phyloP scores from a whole-genome alignment of 2,329 filamentous ascomycete species.

The Neofusicoccum kwambonambiense region DNA sequence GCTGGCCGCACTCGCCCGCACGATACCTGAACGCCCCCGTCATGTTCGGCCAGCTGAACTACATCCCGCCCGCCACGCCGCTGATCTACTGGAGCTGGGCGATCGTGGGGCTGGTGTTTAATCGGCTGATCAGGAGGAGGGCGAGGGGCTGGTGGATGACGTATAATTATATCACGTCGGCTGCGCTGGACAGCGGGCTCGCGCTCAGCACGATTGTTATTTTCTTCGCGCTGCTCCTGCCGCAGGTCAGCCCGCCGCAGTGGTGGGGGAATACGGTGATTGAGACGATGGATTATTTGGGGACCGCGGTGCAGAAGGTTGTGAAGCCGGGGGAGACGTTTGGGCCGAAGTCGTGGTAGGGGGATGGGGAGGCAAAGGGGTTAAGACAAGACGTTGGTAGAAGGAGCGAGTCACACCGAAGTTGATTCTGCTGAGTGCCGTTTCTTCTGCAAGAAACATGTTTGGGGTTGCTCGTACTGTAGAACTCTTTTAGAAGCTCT shows the following conservation, averaged over 20 bases:
- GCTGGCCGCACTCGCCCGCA: slow-evolving; percentile 52
- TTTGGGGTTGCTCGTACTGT: too few species aligned
- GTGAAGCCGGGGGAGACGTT: slow-evolving; percentile 24
- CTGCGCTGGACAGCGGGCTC: slow-evolving; percentile 28
- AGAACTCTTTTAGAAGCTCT: too few species aligned
- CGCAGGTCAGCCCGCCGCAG: slow-evolving; percentile 25
- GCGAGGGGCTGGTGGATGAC: slow-evolving; percentile 28
- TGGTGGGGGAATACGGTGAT: slow-evolving; percentile 25
- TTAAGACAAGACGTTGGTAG: too few species aligned
- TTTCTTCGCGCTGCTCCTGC: slow-evolving; percentile 28
- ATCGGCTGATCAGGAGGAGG: slow-evolving; percentile 25
- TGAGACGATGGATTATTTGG: slow-evolving; percentile 23
- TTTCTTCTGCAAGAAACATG: too few species aligned
- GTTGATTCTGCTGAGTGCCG: too few species aligned
- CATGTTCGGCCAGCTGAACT: slow-evolving; percentile 60
- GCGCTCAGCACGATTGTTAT: slow-evolving; percentile 28
- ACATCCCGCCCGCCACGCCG: slow-evolving; percentile 52
- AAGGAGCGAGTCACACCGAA: too few species aligned
- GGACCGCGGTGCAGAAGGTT: slow-evolving; percentile 22
- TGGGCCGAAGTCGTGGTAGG: slow-evolving; percentile 23
- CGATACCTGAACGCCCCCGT: slow-evolving; percentile 61
- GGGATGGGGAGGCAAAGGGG: too few species aligned
- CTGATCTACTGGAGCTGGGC: slow-evolving; percentile 29
- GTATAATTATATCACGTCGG: slow-evolving; percentile 28
- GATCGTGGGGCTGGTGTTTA: slow-evolving; percentile 28